Base-by-base conservation (phyloP, 164 flowering plant genomes). In the Protea cynaroides region DNA sequence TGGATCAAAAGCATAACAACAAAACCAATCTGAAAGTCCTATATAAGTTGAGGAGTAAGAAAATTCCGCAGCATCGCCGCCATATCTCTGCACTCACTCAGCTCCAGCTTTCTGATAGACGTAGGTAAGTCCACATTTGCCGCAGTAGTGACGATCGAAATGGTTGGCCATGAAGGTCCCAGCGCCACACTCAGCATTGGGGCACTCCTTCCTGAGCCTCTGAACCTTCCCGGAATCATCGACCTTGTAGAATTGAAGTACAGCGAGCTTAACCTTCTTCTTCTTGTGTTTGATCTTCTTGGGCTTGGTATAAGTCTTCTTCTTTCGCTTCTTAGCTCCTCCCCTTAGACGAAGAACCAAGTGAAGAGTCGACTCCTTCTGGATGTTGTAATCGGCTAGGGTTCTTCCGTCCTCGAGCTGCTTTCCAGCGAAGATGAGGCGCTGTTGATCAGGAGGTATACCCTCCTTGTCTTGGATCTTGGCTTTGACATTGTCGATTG, bases 391-490 rank as follows among this genome's bases (percentile, higher is more conserved):
- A 67, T 81, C 81, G 62, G 84, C 82, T 1, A 80, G 76, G 17
- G 86, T 80, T 14, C 84, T 72, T 37, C 86, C 84, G 68, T 82
- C 86, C 60, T 82, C 86, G n/a, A 82, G 76, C 72, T 82, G 83
- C 72, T 82, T 82, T 1, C 86, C 86, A 49, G 84, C 82, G 74
- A 81, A 81, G 56, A 81, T 81, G 43, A 78, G 78, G 0, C 84
- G 78, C 72, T 81, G 84, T 65, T 78, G 84, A 67, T 81, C 84
- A 29, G 82, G 84, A 0, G 84, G 84, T 25, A 81, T 81, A 13
- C 83, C 81, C 44, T 76, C 78, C 66, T 79, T 79, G 65, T 80
- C 86, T 69, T 80, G 84, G 69, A 74, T 71, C 66, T 70, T 65
- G 71, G 69, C 71, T 56, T 72, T 67, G 54, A 37, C 64, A 65